Base-by-base conservation (phyloP, 495 filamentous ascomycete genomes). In the Lophium mytilinum region DNA sequence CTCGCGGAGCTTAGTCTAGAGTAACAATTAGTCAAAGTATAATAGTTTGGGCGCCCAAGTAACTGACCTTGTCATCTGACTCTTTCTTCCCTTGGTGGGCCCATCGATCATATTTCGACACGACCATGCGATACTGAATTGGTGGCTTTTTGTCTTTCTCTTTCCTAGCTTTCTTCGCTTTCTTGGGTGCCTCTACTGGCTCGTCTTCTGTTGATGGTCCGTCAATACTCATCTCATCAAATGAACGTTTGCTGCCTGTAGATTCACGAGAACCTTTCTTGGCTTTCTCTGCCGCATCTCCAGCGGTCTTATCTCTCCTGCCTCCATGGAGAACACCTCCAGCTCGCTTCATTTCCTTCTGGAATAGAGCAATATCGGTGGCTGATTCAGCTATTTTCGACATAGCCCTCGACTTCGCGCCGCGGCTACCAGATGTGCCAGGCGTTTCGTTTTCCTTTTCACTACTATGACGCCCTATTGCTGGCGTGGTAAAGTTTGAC, bases 371-470 rank as follows among this genome's bases (percentile, higher is more conserved):
- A 60, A 96, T 88, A 69, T 96, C 93, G 0, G 83, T 78, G 9
- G 88, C 90, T 21, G 87, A 71, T 19, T 83, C 79, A 50, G 93
- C 89, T 3, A 97, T 72, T 51, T 78, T 83, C 4, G 84, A 83
- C 3, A 84, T 72, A 35, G 94, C 93, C 57, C 83, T 82, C 3
- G 87, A 84, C 66, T 96, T 96, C 8, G 93, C 91, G 64, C 86
- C 89, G 33, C 93, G 84, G 68, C 88, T 91, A 42, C 83, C 82
- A 4, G 81, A 87, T 12, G 83, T 81, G 1, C 82, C 83, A 0
- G 92, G 90, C 0, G 89, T 92, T 30, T 89, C 84, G 60, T 95
- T 95, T 69, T 95, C 90, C 64, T 94, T 95, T 7, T 82, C 87
- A 35, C 78, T 71, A 21, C 64, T 68, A 11, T 64, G 35, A 73